phyloP scores from a whole-genome alignment of 2,329 filamentous ascomycete species.

The Coniochaeta hoffmannii region DNA sequence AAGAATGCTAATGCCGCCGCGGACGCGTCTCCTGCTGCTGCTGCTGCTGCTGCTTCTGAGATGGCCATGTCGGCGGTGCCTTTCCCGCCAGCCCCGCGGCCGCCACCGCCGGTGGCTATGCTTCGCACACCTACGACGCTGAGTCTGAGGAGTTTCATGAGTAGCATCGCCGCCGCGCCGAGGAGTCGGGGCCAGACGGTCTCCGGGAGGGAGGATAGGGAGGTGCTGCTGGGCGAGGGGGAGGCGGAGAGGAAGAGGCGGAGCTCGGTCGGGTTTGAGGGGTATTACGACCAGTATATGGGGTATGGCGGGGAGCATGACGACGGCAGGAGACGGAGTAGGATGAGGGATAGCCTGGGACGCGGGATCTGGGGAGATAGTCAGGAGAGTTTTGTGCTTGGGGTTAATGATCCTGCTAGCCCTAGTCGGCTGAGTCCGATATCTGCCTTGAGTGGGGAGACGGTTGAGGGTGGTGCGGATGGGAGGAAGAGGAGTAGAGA shows the following conservation, averaged over 20 bases:
- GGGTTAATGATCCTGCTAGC: slow-evolving; percentile 20
- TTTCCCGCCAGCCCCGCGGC: too few species aligned
- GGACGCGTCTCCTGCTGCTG: slow-evolving; percentile 9
- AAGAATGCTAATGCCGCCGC: slow-evolving; percentile 13
- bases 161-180: slow-evolving; percentile 13
- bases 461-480: not conserved
- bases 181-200: slow-evolving; percentile 12
- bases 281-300: slow-evolving; percentile 15
- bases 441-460: slow-evolving; percentile 13
- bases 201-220: slow-evolving; percentile 9
- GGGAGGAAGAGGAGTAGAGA: not conserved
- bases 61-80: slow-evolving; percentile 8
- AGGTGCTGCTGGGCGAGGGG: slow-evolving; percentile 8
- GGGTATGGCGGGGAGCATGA: slow-evolving; percentile 7
- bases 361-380: slow-evolving; percentile 16
- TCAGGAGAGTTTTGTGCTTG: slow-evolving; percentile 23
- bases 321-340: slow-evolving; percentile 8
- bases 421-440: slow-evolving; percentile 17
- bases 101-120: slow-evolving; percentile 10
- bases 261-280: slow-evolving; percentile 16
- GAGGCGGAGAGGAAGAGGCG: slow-evolving; percentile 8
- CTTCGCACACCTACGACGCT: slow-evolving; percentile 19
- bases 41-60: not conserved
- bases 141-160: slow-evolving; percentile 20
- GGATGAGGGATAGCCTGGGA: slow-evolving; percentile 2